Evolutionary conservation across 352 stramenopile genomes (phyloP).

Genomic region (Aphanomyces stellatus): DNA sequence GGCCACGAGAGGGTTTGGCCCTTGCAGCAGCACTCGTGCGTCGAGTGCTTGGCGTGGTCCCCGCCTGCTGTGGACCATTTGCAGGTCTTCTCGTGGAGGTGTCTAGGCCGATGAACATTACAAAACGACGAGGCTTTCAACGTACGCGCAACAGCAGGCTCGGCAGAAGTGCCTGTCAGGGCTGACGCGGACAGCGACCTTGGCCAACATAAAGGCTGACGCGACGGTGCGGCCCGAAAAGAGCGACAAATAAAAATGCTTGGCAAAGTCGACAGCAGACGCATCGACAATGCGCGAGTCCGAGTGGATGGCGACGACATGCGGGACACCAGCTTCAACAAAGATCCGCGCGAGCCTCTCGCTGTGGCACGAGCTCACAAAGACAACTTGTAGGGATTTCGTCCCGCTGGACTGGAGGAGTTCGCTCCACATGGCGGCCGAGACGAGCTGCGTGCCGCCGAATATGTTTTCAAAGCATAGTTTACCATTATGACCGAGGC

Average conservation of each 20-base stretch:
- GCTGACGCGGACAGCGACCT: slow-evolving; percentile 47
- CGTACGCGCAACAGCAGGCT: slow-evolving; percentile 70
- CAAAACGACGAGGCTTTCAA: too few relatives aligned
- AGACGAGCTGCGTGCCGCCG: slow-evolving; percentile 67
- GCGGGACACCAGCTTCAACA: slow-evolving; percentile 78
- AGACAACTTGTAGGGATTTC: slow-evolving; percentile 56
- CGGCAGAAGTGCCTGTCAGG: slow-evolving; percentile 48
- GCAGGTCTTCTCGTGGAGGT: slow-evolving; percentile 64
- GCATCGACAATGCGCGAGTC: slow-evolving; percentile 68
- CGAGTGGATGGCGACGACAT: slow-evolving; percentile 83
- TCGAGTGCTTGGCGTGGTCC: slow-evolving; percentile 54
- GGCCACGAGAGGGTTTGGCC: slow-evolving; percentile 36
- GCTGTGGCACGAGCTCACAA: slow-evolving; percentile 80
- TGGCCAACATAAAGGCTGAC: slow-evolving; percentile 64
- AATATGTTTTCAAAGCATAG: slow-evolving; percentile 73
- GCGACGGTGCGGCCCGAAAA: slow-evolving; percentile 62
- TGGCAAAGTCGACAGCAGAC: slow-evolving; percentile 70
- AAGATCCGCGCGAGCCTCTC: slow-evolving; percentile 81
- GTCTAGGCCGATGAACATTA: slow-evolving; percentile 25
- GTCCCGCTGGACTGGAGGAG: slow-evolving; percentile 65
- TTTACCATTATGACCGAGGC: slow-evolving; percentile 45
- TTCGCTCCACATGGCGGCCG: slow-evolving; percentile 44
- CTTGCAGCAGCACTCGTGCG: slow-evolving; percentile 71
- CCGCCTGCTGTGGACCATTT: slow-evolving; percentile 55
- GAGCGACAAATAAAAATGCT: slow-evolving; percentile 75